phyloP scores from a whole-genome alignment of 2,329 filamentous ascomycete genomes.

The Fusarium nygamai region DNA sequence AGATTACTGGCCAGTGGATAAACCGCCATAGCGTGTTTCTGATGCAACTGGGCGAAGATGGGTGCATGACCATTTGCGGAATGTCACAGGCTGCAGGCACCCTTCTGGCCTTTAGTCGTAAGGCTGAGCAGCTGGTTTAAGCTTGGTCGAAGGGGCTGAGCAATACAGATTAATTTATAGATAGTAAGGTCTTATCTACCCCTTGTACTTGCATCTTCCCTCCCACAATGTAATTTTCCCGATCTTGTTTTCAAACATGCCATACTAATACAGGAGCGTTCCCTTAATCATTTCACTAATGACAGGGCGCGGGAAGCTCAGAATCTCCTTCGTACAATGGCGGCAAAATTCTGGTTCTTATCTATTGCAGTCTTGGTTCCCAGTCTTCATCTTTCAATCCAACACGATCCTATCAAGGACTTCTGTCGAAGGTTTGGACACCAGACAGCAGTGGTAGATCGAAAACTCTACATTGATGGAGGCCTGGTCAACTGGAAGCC shows the following conservation, averaged over 20 bases:
- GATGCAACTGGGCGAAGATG: not conserved
- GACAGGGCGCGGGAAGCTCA: not conserved
- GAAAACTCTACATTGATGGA: not conserved
- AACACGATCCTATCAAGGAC: not conserved
- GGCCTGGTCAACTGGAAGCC: slow-evolving; percentile 1
- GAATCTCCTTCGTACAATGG: not conserved
- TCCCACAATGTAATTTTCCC: accelerated
- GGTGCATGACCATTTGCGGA: not conserved
- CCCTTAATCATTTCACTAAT: too few relatives aligned
- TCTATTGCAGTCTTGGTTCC: not conserved
- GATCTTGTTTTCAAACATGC: not conserved
- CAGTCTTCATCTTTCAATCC: not conserved
- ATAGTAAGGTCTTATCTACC: not conserved
- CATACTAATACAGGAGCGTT: too few relatives aligned
- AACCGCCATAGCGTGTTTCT: too few relatives aligned
- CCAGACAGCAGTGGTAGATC: not conserved
- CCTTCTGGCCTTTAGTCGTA: accelerated
- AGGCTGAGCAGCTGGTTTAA: not conserved
- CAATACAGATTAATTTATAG: accelerated
- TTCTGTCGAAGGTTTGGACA: not conserved
- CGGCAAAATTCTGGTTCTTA: not conserved
- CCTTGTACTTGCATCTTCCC: too few relatives aligned
- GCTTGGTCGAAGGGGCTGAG: not conserved
- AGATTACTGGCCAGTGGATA: not conserved
- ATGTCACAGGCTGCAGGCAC: not conserved